Conservation (phyloP, 164 flowering plant genomes). For the Vitis riparia region DNA sequence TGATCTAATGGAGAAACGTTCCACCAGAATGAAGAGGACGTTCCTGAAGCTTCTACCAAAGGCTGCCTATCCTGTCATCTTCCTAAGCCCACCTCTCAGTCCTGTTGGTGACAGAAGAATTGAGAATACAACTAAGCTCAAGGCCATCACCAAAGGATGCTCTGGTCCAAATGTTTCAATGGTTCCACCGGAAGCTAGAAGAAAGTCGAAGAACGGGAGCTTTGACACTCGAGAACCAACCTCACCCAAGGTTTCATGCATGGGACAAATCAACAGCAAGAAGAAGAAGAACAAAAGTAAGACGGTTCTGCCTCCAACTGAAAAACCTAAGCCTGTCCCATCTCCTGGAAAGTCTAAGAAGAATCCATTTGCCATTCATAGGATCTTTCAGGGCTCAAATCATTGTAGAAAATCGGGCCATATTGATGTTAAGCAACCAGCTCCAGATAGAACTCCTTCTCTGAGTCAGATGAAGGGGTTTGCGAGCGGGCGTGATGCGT, state of each 20-base stretch:
- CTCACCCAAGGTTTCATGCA: constrained; percentile 31
- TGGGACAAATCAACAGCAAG: constrained; percentile 21
- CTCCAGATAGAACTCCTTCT: not conserved
- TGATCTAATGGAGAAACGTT: constrained; percentile 11
- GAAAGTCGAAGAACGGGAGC: constrained; percentile 16
- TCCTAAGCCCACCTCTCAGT: constrained; percentile 14
- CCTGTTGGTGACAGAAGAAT: not conserved
- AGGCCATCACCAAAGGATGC: not conserved
- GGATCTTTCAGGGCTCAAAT: not conserved
- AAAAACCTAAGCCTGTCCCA: not conserved
- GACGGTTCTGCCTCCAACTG: not conserved
- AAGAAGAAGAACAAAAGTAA: constrained; percentile 1
- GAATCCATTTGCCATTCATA: not conserved
- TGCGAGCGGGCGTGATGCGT: constrained; percentile 14
- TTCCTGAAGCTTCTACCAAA: constrained; percentile 7
- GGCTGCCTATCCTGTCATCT: constrained; percentile 10
- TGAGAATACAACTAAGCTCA: too few relatives aligned
- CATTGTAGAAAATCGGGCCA: not conserved
- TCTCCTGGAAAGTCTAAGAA: constrained; percentile 5
- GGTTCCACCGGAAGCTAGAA: constrained; percentile 17
- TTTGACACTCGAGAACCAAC: constrained; percentile 20
- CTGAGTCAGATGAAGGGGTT: constrained; percentile 13
- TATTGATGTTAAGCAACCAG: not conserved
- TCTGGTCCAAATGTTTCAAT: constrained; percentile 5
- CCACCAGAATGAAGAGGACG: not conserved